phyloP scores from a whole-genome alignment of 208 protist species.

The Leishmania lainsoni region DNA sequence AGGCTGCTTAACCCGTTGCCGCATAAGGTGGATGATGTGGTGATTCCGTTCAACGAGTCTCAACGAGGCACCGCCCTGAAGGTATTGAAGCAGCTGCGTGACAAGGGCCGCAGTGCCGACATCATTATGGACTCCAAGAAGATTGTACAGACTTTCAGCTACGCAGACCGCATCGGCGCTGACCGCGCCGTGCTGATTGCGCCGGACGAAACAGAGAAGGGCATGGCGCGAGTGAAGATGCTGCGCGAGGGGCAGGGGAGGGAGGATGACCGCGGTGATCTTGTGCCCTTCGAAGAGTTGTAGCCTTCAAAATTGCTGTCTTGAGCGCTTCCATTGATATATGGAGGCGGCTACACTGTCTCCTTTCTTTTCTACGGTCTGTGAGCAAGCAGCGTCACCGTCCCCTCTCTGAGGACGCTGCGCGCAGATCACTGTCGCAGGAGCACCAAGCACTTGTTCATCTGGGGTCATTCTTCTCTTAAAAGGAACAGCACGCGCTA shows the following conservation, averaged over 20 bases:
- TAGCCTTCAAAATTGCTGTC: constrained; percentile 1
- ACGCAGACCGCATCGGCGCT: constrained; percentile 95
- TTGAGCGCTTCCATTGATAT: not conserved
- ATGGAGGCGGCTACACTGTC: constrained; percentile 2
- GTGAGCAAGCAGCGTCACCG: not conserved
- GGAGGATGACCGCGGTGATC: constrained; percentile 58
- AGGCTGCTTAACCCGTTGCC: constrained; percentile 63
- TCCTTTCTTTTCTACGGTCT: constrained; percentile 8
- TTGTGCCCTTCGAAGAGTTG: constrained; percentile 62
- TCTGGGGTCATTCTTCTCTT: not conserved
- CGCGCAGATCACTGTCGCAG: not conserved
- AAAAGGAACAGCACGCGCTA: not conserved
- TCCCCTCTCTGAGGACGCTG: not conserved
- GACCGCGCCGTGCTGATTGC: constrained; percentile 90
- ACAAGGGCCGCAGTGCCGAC: constrained; percentile 83
- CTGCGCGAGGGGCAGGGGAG: constrained; percentile 75
- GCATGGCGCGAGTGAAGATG: constrained; percentile 92
- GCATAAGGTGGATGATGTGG: constrained; percentile 84
- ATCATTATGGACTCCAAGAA: constrained; percentile 94
- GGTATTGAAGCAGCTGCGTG: constrained; percentile 78
- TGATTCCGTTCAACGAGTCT: constrained; percentile 93
- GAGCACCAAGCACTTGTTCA: not conserved
- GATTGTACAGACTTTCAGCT: constrained; percentile 89
- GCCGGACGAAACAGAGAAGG: constrained; percentile 92
- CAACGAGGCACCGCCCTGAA: constrained; percentile 85